These are phyloP conservation scores for Plasmodium vivax DNA, from an alignment of 169 alveolate genomes.

Conservation along the genomic window DNA sequence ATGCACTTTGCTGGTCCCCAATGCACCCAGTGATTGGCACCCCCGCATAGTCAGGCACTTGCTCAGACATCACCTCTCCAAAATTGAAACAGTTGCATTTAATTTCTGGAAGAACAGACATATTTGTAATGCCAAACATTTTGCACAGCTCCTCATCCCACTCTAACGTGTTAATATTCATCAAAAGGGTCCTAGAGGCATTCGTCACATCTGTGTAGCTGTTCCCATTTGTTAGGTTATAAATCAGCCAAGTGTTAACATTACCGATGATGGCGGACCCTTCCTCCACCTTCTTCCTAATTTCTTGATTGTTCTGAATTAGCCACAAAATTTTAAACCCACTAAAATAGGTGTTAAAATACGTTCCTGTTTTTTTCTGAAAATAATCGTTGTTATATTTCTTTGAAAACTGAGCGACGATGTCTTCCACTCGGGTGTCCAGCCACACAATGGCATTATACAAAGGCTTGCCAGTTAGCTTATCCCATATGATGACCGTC, in stretches of 20 bases:
- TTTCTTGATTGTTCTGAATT: slow-evolving; percentile 82
- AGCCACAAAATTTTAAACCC: slow-evolving; percentile 86
- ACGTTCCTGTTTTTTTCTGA: slow-evolving; percentile 90
- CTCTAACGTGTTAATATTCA: slow-evolving; percentile 88
- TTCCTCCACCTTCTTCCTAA: slow-evolving; percentile 76
- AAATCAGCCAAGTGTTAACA: slow-evolving; percentile 90
- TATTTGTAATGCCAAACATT: slow-evolving; percentile 79
- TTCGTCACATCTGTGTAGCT: slow-evolving; percentile 93
- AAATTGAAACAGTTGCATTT: slow-evolving; percentile 80
- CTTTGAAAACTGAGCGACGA: slow-evolving; percentile 79
- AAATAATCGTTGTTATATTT: slow-evolving; percentile 80
- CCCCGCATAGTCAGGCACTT: slow-evolving; percentile 78
- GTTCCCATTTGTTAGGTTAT: slow-evolving; percentile 83
- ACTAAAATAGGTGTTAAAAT: slow-evolving; percentile 92
- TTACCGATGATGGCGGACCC: slow-evolving; percentile 89
- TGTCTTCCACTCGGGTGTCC: slow-evolving; percentile 89
- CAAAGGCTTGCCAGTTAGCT: slow-evolving; percentile 89
- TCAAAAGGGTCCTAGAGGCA: slow-evolving; percentile 93
- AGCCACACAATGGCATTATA: slow-evolving; percentile 96
- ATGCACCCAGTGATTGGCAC: slow-evolving; percentile 90
- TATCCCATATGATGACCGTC: slow-evolving; percentile 91
- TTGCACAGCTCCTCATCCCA: slow-evolving; percentile 91
- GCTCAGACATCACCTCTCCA: slow-evolving; percentile 76
- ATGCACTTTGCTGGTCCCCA: slow-evolving; percentile 95
- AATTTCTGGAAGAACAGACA: slow-evolving; percentile 79